These are phyloP conservation scores for Rhexocercosporidium sp. DNA, from an alignment of 2,329 filamentous ascomycete genomes.

Conservation along the genomic window DNA sequence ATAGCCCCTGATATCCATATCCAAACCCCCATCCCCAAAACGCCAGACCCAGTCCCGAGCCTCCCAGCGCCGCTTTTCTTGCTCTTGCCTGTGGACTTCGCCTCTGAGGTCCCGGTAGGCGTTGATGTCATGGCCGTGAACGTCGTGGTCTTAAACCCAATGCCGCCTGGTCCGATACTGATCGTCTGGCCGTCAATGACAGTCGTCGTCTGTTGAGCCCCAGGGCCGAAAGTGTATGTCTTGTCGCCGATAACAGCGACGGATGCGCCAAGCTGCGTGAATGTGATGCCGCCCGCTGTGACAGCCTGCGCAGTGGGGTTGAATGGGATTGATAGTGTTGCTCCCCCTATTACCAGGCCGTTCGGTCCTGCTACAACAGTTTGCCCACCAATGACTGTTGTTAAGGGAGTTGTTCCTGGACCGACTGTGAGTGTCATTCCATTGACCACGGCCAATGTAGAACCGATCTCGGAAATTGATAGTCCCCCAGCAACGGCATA, in stretches of 20 bases:
- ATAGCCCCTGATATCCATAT: neutral
- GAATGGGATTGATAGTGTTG: conserved; percentile 32
- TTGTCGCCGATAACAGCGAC: conserved; percentile 34
- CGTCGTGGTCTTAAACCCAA: conserved; percentile 39
- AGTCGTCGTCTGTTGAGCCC: conserved; percentile 27
- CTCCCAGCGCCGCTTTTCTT: conserved; percentile 13
- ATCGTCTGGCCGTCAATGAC: conserved; percentile 34
- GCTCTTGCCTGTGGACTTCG: conserved; percentile 15
- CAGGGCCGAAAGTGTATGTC: conserved; percentile 35
- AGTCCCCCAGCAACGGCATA: conserved; percentile 38
- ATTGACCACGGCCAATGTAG: conserved; percentile 51
- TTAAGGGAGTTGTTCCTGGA: conserved; percentile 48
- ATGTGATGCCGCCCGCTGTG: conserved; percentile 35
- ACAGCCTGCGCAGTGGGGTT: conserved; percentile 32
- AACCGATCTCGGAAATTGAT: conserved; percentile 37
- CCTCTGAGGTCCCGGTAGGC: conserved; percentile 10
- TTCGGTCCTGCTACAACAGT: conserved; percentile 56
- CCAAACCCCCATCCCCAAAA: neutral
- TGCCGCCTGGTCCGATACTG: conserved; percentile 37
- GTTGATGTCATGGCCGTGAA: conserved; percentile 25
- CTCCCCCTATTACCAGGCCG: conserved; percentile 47
- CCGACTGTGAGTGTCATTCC: conserved; percentile 58
- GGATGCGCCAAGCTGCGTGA: conserved; percentile 32
- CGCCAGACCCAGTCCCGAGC: conserved; percentile 3
- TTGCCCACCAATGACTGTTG: conserved; percentile 54